These are phyloP conservation scores for Daldinia sp. DNA, from an alignment of 2,329 filamentous ascomycete genomes.

Conservation along the genomic window DNA sequence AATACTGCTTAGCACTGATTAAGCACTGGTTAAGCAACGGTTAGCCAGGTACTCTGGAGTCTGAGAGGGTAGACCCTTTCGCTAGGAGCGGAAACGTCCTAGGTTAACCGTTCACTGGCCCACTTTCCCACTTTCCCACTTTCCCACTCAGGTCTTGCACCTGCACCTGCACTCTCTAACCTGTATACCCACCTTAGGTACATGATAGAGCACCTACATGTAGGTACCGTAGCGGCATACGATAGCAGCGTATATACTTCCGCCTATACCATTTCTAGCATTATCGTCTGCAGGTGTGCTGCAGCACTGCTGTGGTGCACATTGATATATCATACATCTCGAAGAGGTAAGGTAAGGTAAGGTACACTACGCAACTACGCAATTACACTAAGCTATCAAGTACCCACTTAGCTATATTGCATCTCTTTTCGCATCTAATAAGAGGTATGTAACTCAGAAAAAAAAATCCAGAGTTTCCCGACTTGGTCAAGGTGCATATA, in stretches of 20 bases:
- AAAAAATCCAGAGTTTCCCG: background rate
- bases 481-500: background rate
- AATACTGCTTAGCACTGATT: background rate
- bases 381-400: conserved; percentile 1
- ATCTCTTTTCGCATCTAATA: no score
- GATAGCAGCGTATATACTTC: no score
- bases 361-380: background rate
- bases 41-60: conserved; percentile 16
- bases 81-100: conserved; percentile 26
- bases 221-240: no score
- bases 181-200: background rate
- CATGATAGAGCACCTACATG: no score
- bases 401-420: background rate
- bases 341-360: no score
- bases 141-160: no score
- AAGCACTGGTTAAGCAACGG: background rate
- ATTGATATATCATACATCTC: no score
- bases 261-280: no score
- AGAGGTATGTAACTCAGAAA: background rate
- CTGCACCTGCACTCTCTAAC: no score
- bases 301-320: background rate
- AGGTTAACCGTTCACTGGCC: conserved; percentile 19
- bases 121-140: background rate
- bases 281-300: background rate
- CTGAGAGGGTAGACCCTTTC: conserved; percentile 7